phyloP scores from a whole-genome alignment of 768 basidiomycete genomes.

The Amanita pallidorosea region DNA sequence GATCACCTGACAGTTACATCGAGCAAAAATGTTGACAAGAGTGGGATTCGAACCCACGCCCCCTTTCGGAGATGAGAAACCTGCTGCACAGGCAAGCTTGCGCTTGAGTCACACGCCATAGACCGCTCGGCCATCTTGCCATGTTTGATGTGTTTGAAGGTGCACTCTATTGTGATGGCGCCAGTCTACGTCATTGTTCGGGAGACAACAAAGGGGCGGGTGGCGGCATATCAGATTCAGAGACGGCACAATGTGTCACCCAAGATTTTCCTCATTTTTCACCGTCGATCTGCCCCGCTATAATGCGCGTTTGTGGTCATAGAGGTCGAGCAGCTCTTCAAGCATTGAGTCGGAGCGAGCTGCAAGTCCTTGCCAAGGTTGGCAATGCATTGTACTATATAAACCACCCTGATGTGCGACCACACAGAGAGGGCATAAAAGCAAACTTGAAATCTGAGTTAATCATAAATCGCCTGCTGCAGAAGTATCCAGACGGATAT shows the following conservation, averaged over 20 bases:
- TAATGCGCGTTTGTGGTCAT: neutral
- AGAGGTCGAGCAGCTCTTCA: neutral
- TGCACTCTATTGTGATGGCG: neutral
- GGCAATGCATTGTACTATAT: neutral
- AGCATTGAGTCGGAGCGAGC: neutral
- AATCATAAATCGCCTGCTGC: neutral
- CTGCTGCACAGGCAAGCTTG: slow-evolving; percentile 20
- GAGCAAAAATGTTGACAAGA: slow-evolving; percentile 21
- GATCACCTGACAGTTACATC: neutral
- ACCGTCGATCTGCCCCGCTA: neutral
- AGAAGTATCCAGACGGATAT: neutral
- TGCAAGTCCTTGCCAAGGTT: slow-evolving; percentile 3
- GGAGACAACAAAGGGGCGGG: neutral
- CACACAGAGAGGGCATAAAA: neutral
- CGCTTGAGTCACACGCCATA: slow-evolving; percentile 53
- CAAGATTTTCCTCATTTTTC: neutral
- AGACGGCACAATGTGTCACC: neutral
- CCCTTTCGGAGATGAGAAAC: slow-evolving; percentile 25
- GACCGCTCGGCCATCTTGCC: slow-evolving; percentile 56
- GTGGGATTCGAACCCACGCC: slow-evolving; percentile 34
- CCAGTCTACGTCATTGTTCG: neutral
- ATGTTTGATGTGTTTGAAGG: neutral
- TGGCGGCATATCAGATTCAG: neutral
- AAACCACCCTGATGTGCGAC: neutral
- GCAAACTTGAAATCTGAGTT: neutral